A percentile compares a stretch with the other conserved stretches of the same genome.
phyloP scores from a whole-genome alignment of 495 filamentous ascomycete genomes.

The Neurospora tetrasperma region DNA sequence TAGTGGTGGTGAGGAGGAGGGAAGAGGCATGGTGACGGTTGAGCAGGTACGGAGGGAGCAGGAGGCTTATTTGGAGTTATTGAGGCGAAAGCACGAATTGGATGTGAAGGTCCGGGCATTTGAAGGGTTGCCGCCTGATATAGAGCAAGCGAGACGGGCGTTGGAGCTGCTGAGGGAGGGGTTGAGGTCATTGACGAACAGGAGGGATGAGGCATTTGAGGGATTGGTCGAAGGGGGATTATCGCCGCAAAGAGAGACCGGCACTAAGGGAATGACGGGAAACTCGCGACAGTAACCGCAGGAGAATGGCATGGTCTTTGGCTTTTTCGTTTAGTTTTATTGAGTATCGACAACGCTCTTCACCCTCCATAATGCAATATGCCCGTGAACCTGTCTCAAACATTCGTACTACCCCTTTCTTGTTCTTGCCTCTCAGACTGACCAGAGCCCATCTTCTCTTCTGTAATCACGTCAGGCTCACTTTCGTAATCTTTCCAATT shows the following conservation, averaged over 20 bases:
- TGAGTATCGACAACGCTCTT: background rate
- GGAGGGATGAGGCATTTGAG: conserved; percentile 64
- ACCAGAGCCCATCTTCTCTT: background rate
- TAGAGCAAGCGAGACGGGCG: conserved; percentile 52
- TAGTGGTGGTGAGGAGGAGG: conserved; percentile 36
- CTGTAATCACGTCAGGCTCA: background rate
- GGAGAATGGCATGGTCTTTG: background rate
- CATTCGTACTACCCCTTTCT: background rate
- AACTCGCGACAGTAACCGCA: background rate
- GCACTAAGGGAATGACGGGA: background rate
- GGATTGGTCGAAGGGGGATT: conserved; percentile 42
- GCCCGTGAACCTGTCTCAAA: background rate
- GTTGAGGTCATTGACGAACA: conserved; percentile 42
- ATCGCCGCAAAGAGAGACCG: conserved; percentile 14
- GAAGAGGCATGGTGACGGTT: conserved; percentile 27
- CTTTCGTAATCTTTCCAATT: background rate
- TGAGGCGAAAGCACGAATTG: conserved; percentile 42
- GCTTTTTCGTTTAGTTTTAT: conserved; percentile 4
- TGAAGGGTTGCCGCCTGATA: conserved; percentile 59
- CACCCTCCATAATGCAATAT: background rate
- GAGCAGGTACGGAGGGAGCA: conserved; percentile 43
- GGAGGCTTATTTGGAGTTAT: conserved; percentile 38
- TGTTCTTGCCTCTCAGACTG: background rate
- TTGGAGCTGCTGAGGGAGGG: conserved; percentile 55
- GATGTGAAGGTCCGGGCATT: conserved; percentile 50